Conservation (phyloP, 1,284 basidiomycete species). For the Termitomyces sp. region DNA sequence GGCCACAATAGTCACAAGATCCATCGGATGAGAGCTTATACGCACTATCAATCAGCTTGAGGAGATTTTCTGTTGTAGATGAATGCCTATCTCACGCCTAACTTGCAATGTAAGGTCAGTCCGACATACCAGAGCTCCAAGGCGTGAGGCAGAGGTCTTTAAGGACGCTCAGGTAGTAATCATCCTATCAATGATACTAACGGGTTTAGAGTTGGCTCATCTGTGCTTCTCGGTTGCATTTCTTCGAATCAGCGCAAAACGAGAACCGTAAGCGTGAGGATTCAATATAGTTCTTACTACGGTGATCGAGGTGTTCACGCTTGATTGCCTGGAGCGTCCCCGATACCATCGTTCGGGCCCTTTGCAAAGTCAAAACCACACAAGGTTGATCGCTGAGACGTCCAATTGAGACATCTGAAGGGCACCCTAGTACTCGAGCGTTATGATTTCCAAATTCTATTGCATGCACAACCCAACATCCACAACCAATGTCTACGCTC, state of each 20-base stretch:
- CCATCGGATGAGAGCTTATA: background rate
- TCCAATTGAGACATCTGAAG: background rate
- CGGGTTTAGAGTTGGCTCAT: background rate
- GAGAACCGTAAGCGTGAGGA: background rate
- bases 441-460: slow-evolving; percentile 14
- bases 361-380: no score
- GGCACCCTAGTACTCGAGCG: background rate
- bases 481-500: slow-evolving; percentile 19
- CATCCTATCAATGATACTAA: background rate
- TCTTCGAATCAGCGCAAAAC: background rate
- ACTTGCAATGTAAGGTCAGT: background rate
- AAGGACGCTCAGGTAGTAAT: background rate
- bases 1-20: no score
- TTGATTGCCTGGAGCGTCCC: background rate
- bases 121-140: background rate
- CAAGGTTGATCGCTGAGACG: background rate
- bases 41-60: background rate
- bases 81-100: background rate
- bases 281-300: background rate
- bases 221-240: background rate
- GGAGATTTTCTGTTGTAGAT: background rate
- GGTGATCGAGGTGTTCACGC: background rate
- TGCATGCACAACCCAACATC: slow-evolving; percentile 8
- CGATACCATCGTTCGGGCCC: background rate
- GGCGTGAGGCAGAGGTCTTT: background rate